Percentiles rank a stretch among this genome's conserved stretches.
phyloP scores from a whole-genome alignment of 2,329 filamentous ascomycete genomes.

The Penicillium sp. region DNA sequence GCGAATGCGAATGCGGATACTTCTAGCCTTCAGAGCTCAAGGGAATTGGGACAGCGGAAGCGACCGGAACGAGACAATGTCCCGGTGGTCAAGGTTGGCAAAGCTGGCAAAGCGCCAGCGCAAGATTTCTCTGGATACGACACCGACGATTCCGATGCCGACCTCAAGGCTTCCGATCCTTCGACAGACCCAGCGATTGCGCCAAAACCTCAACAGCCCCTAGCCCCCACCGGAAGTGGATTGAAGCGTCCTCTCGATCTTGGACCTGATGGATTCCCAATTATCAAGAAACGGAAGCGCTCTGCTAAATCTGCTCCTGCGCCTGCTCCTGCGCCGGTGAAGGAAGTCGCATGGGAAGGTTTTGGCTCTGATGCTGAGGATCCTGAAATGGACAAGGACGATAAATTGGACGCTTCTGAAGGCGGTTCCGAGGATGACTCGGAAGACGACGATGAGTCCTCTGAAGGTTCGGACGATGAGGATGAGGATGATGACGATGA shows the following conservation, averaged over 20 bases:
- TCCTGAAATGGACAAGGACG: slow-evolving; percentile 41
- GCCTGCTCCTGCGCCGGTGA: slow-evolving; percentile 13
- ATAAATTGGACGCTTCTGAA: slow-evolving; percentile 24
- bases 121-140: slow-evolving; percentile 35
- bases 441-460: slow-evolving; percentile 27
- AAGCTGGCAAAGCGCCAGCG: slow-evolving; percentile 20
- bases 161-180: slow-evolving; percentile 24
- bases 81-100: slow-evolving; percentile 2
- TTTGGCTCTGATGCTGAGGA: slow-evolving; percentile 44
- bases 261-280: slow-evolving; percentile 74
- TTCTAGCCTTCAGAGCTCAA: slow-evolving; percentile 74
- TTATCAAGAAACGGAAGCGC: slow-evolving; percentile 80
- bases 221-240: slow-evolving; percentile 61
- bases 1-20: slow-evolving; percentile 79
- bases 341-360: slow-evolving; percentile 48
- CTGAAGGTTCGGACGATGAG: slow-evolving; percentile 29
- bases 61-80: slow-evolving; percentile 57
- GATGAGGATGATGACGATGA: slow-evolving; percentile 23
- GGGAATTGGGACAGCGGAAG: slow-evolving; percentile 68
- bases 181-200: slow-evolving; percentile 15
- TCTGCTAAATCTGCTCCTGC: slow-evolving; percentile 51
- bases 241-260: slow-evolving; percentile 83
- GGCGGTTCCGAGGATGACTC: slow-evolving; percentile 30
- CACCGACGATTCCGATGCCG: slow-evolving; percentile 34
- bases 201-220: slow-evolving; percentile 52